A percentile compares a stretch with the other conserved stretches of the same genome.
phyloP scores from a whole-genome alignment of 2,329 filamentous ascomycete genomes.

The Saccharata proteae region DNA sequence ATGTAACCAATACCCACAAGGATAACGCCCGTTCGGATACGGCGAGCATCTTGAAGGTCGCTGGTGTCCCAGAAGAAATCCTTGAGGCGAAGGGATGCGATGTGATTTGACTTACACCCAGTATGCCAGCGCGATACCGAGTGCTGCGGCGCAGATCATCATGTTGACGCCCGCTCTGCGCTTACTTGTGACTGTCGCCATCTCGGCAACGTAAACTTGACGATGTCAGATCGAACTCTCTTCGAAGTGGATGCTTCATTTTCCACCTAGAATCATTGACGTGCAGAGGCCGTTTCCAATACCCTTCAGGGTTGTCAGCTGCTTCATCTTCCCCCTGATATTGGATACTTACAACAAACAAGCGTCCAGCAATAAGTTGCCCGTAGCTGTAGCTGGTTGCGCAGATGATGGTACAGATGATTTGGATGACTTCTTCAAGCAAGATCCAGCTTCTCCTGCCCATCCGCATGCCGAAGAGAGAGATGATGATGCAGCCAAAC shows the following conservation, averaged over 20 bases:
- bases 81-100: constrained; percentile 11
- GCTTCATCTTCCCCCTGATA: too few species aligned
- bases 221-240: too few species aligned
- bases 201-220: constrained; percentile 21
- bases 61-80: constrained; percentile 14
- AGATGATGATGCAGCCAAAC: constrained; percentile 18
- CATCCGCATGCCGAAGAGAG: constrained; percentile 14
- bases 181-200: constrained; percentile 15
- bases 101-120: constrained; percentile 16
- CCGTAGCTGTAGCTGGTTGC: constrained; percentile 16
- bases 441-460: constrained; percentile 19
- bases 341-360: constrained; percentile 14
- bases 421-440: constrained; percentile 14
- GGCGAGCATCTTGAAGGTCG: constrained; percentile 15
- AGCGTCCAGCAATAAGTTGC: constrained; percentile 18
- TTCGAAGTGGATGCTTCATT: too few species aligned
- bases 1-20: constrained; percentile 30
- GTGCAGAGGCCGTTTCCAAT: constrained; percentile 22
- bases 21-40: constrained; percentile 23
- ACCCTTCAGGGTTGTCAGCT: constrained; percentile 12
- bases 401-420: constrained; percentile 20
- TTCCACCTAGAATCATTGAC: constrained; percentile 18
- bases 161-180: constrained; percentile 19
- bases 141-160: constrained; percentile 17
- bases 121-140: constrained; percentile 19